Base-by-base conservation (phyloP, 257 asterid genomes). In the Penstemon davidsonii region DNA sequence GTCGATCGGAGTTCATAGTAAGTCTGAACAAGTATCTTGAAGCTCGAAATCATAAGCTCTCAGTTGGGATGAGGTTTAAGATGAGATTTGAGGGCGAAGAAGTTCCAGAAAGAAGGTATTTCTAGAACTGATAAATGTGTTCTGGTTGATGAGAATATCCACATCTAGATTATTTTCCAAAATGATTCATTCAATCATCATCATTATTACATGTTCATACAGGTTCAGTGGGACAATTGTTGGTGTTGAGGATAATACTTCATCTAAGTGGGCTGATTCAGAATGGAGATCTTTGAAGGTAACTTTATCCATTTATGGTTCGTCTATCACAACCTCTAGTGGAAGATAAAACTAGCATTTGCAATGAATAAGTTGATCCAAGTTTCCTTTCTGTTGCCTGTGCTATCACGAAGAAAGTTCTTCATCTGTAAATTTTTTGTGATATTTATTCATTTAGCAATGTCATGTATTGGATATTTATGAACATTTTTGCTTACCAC, bases 71-170 rank as follows among this genome's bases (percentile, higher is more conserved):
- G 97, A 83, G 99, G 81, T 88, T 88, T 82, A 94, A 86, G 88
- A 94, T 94, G 99, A 85, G 87, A 76, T 94, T 94, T 71, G 99
- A 94, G 82, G 96, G 97, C 6, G 99, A 94, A 75, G 99, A 94
- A 79, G 96, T 86, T 79, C 96, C 96, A 25, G 99, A 94, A 76
- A 86, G 95, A 85, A 91, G 99, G 99, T 94, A 83, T 45, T n/a
- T 25, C 68, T 53, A 59, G 44, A 25, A 39, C 58, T 55, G 33
- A 19, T 76, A n/a, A 37, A 55, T 37, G 61, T 72, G 25, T 45
- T 55, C 38, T 3, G 41, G 44, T 0, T 58, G 60, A 6, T 45
- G 44, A 63, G 41, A 67, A 57, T 55, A 33, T 55, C 51, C 25
- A 55, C 53, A 66, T 43, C 38, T 15, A 47, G 46, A 39, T 69